Evolutionary conservation across 2,329 filamentous ascomycete genomes (phyloP).

Genomic region (Fusarium beomiforme): DNA sequence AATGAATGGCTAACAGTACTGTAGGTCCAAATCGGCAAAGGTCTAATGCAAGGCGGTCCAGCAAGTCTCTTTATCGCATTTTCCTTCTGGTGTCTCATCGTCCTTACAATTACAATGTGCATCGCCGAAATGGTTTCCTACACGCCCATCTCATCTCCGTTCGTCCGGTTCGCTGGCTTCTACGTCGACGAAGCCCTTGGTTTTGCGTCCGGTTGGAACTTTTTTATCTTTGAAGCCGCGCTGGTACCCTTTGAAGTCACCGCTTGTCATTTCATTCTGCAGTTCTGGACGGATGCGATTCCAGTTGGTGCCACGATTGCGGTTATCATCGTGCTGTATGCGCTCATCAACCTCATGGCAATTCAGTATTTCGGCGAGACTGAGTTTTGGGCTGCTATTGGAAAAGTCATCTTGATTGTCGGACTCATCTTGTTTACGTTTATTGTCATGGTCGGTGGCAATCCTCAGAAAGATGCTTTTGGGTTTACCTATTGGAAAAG

Average conservation of each 20-base stretch:
- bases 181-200: conserved; percentile 81
- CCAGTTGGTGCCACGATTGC: conserved; percentile 70
- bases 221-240: conserved; percentile 75
- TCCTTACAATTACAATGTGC: conserved; percentile 67
- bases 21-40: conserved; percentile 65
- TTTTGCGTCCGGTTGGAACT: conserved; percentile 78
- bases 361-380: conserved; percentile 81
- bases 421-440: conserved; percentile 82
- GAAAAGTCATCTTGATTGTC: conserved; percentile 77
- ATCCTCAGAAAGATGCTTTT: conserved; percentile 75
- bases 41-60: conserved; percentile 67
- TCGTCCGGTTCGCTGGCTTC: conserved; percentile 79
- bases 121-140: conserved; percentile 83
- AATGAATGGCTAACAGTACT: neutral
- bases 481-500: conserved; percentile 75
- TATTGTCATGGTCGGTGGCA: conserved; percentile 84
- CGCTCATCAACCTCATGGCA: conserved; percentile 74
- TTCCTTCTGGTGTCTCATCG: conserved; percentile 68
- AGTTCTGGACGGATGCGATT: conserved; percentile 70
- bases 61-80: conserved; percentile 69
- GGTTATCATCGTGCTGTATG: conserved; percentile 58
- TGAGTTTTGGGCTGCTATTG: conserved; percentile 79
- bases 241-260: conserved; percentile 75
- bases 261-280: conserved; percentile 70
- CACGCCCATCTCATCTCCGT: conserved; percentile 79